These are phyloP conservation scores for Boletus reticuloceps DNA, from an alignment of 768 basidiomycete genomes.

Conservation along the genomic window DNA sequence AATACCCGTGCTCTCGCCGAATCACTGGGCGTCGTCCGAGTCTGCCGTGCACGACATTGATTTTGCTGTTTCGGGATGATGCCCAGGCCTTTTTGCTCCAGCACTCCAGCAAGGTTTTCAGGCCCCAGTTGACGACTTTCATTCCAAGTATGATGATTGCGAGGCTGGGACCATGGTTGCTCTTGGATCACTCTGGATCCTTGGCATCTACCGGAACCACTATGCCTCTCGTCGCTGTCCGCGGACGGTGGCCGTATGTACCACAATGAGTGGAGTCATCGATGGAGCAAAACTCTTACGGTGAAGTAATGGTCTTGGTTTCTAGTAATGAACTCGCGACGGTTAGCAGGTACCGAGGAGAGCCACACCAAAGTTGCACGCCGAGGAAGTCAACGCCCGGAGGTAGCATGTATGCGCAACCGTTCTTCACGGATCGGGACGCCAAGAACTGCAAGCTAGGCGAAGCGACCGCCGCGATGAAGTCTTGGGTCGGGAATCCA, in stretches of 20 bases:
- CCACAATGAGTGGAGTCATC: not conserved
- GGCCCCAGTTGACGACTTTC: not conserved
- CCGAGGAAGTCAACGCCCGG: not conserved
- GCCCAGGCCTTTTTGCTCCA: not conserved
- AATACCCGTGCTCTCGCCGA: not conserved
- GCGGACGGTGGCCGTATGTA: not conserved
- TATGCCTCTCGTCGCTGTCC: not conserved
- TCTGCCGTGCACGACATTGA: not conserved
- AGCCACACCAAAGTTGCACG: not conserved
- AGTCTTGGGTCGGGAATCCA: not conserved
- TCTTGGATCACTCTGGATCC: conserved; percentile 7
- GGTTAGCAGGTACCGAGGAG: not conserved
- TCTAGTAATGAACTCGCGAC: not conserved
- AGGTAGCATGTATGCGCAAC: not conserved
- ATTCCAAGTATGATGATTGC: conserved; percentile 8
- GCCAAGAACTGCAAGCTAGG: conserved; percentile 16
- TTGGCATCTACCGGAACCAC: conserved; percentile 6
- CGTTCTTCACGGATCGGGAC: conserved; percentile 8
- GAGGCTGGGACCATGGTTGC: not conserved
- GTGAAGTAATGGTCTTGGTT: conserved; percentile 11
- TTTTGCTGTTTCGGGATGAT: not conserved
- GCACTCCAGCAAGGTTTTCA: not conserved
- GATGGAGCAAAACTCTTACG: not conserved
- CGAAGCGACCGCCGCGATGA: not conserved
- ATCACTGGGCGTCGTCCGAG: not conserved